Evolutionary conservation across 2,329 filamentous ascomycete species (phyloP).

Genomic region (Aspergillus piperis): DNA sequence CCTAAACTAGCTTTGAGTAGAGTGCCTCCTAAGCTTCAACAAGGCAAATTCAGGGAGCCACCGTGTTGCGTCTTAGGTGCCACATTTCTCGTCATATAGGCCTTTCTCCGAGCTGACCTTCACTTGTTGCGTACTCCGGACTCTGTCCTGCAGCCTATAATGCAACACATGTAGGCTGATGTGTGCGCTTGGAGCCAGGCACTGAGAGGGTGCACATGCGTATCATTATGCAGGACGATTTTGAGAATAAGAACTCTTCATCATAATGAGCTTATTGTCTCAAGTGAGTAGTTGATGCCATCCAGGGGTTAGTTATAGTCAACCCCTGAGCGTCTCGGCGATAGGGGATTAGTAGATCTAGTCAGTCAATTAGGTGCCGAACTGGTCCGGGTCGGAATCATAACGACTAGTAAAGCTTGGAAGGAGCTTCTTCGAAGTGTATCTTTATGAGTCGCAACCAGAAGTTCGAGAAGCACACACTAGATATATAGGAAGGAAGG

Average conservation of each 20-base stretch:
- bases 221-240: background rate
- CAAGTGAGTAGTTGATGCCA: background rate
- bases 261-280: background rate
- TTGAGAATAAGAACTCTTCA: background rate
- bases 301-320: background rate
- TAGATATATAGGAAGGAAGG: too few relatives aligned
- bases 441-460: too few relatives aligned
- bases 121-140: background rate
- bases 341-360: background rate
- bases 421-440: too few relatives aligned
- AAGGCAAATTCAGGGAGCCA: too few relatives aligned
- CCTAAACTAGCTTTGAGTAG: too few relatives aligned
- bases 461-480: too few relatives aligned
- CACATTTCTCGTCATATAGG: too few relatives aligned
- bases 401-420: background rate
- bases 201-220: background rate
- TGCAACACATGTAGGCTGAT: background rate
- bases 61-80: too few relatives aligned
- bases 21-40: too few relatives aligned
- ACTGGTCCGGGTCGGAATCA: background rate
- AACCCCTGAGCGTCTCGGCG: background rate
- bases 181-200: background rate
- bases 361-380: background rate
- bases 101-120: background rate
- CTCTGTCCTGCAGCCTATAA: background rate